Percentiles rank a stretch among this genome's conserved stretches.
phyloP scores from a whole-genome alignment of 192 early-diverging fungal species.

The Coemansia sp. region DNA sequence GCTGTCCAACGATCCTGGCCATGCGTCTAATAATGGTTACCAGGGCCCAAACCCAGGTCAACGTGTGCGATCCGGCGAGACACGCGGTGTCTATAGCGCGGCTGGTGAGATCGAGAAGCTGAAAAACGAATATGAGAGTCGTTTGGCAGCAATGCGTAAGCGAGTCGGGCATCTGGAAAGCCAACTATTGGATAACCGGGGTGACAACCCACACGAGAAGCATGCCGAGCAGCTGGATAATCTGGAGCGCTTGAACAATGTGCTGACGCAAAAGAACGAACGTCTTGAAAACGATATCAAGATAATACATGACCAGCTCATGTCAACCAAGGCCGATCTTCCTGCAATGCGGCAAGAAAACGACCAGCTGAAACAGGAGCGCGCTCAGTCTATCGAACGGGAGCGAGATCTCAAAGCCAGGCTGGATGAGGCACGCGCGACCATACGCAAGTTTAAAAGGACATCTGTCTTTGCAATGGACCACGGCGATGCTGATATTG shows the following conservation, averaged over 20 bases:
- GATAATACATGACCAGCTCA: constrained; percentile 47
- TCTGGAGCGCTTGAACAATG: constrained; percentile 52
- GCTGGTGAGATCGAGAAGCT: constrained; percentile 49
- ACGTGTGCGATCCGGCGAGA: constrained; percentile 15
- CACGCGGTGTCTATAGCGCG: constrained; percentile 11
- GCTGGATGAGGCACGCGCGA: constrained; percentile 54
- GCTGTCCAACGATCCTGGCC: constrained; percentile 22
- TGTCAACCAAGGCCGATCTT: constrained; percentile 37
- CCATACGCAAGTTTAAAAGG: constrained; percentile 59
- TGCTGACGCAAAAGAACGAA: constrained; percentile 50
- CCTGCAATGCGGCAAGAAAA: constrained; percentile 42
- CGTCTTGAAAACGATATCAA: constrained; percentile 49
- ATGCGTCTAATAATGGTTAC: constrained; percentile 28
- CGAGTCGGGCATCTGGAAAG: constrained; percentile 68
- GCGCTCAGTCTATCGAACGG: constrained; percentile 31
- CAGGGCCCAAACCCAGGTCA: constrained; percentile 14
- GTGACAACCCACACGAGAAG: constrained; percentile 33
- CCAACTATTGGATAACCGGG: constrained; percentile 54
- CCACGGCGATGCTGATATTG: constrained; percentile 48
- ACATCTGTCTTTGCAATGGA: constrained; percentile 54
- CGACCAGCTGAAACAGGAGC: constrained; percentile 44
- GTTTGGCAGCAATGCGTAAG: constrained; percentile 60
- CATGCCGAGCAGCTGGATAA: constrained; percentile 48
- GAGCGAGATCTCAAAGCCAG: constrained; percentile 53
- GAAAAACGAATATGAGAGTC: constrained; percentile 64